Evolutionary conservation across 164 flowering plant genomes (phyloP).

Genomic region (Saururus chinensis): DNA sequence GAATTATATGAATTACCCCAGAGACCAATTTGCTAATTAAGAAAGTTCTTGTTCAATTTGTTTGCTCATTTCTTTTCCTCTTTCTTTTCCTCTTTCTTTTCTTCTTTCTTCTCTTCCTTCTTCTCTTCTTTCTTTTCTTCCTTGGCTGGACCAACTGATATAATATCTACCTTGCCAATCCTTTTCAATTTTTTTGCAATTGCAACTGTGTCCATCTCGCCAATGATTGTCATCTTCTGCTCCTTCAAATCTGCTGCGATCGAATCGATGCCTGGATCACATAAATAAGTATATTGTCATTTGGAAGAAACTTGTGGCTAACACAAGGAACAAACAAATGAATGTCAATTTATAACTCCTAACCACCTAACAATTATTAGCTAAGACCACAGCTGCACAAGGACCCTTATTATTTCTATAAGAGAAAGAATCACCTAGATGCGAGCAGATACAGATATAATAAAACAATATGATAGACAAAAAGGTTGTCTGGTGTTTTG

Average conservation of each 20-base stretch:
- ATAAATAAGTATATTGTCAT: not conserved
- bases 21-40: too few species aligned
- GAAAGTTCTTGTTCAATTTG: not conserved
- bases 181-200: conserved; percentile 74
- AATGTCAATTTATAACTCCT: not conserved
- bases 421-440: not conserved
- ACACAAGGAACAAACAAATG: not conserved
- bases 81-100: conserved; percentile 9
- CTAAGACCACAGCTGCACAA: not conserved
- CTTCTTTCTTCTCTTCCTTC: conserved; percentile 38
- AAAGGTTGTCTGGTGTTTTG: too few species aligned
- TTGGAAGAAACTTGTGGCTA: not conserved
- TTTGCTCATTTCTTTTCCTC: not conserved
- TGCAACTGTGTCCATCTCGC: conserved; percentile 71
- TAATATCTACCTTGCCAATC: conserved; percentile 59
- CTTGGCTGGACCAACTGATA: conserved; percentile 91
- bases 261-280: conserved; percentile 70
- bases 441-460: not conserved
- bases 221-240: conserved; percentile 72
- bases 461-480: too few species aligned
- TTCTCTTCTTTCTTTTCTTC: conserved; percentile 86
- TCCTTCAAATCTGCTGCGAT: conserved; percentile 81
- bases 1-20: too few species aligned
- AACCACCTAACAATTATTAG: not conserved
- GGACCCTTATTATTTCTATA: not conserved